Base-by-base conservation (phyloP, 768 basidiomycete species). In the Nidula microcarpa region DNA sequence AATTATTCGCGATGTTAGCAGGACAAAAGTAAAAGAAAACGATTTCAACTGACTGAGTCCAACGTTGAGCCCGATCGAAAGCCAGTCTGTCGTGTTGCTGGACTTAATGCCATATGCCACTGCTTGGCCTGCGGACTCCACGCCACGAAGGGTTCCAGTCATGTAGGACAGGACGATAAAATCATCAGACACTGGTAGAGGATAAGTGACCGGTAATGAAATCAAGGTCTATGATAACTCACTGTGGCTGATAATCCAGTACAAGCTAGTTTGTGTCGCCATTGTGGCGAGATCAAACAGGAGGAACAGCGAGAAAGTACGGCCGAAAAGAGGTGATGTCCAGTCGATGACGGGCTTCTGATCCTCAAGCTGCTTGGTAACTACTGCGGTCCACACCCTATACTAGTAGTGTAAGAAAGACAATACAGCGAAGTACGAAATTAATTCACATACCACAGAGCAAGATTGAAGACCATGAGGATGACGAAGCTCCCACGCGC, bases 61-160 rank as follows among this genome's bases (percentile, higher is more conserved):
- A 39, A 69, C 53, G 32, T 69, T 69, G 17, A 69, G 54, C 6
- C 68, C 68, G 41, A 69, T 65, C n/a, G 66, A 68, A 5, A 69
- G 50, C 68, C 68, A 69, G 46, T 69, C 56, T 2, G 66, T 65
- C 9, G 68, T 68, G 52, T 69, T 57, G 43, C 57, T 64, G 5
- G 68, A 69, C 53, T 69, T 69, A 53, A 69, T 65, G 1, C 66
- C 68, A 46, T 64, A 69, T 37, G 68, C 68, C 52, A 69, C 68
- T 8, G 68, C 68, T 51, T 68, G 68, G 4, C 68, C 68, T 14
- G 64, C 66, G 48, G 66, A 68, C 43, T 69, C 68, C 10, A 69
- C 62, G 13, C 68, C 68, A 30, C 68, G 65, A 35, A 69, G 59
- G 4, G 62, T 65, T 43, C 68, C 68, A 11, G 68, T 69, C 68